Evolutionary conservation across 129 eudicot species (phyloP), one percentile per base, ranked within the genome.

Genomic region (Gnaphalium uliginosum): DNA sequence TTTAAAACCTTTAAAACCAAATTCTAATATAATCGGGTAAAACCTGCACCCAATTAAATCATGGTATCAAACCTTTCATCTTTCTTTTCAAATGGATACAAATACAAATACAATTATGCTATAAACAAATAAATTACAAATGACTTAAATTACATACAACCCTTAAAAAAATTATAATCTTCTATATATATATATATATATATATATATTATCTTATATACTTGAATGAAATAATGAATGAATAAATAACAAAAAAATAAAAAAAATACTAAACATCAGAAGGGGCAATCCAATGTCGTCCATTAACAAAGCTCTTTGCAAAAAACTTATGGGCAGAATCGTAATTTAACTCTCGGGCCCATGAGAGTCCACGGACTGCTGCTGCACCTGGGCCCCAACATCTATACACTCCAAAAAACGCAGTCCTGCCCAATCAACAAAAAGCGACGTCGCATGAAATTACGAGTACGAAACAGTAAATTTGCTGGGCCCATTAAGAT

Each of bases 351-450:
- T 94, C 98, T 37, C 92, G 71, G 68, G 97, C 97, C 97, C 96
- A 88, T 19, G 97, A 89, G 3, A 78, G 89, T 6, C 98, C 97
- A 50, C 93, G 89, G 25, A 90, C 96, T n/a, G 96, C 93, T 74
- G 75, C 91, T 2, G 93, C 93, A 62, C 98, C 98, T 50, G 98
- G 98, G 17, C 98, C 98, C 90, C 87, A 90, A 43, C 98, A 94
- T 76, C 85, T 94, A 64, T 94, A 94, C 56, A 84, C 89, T 24
- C 98, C 98, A 76, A 94, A 94, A 79, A 71, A 94, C 6, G 77
- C 97, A n/a, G 97, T 94, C 87, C 98, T 90, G 87, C 78, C 32
- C 66, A 69, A 56, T 48, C 29, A 9, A 22, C 68, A 37, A 19
- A 15, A 18, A 13, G 46, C 23, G 35, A 72, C 35, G 50, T 72